Percentiles rank a stretch among this genome's conserved stretches.
These are phyloP conservation scores for Phytopythium helicoides DNA, from an alignment of 352 stramenopile species.

Conservation along the genomic window DNA sequence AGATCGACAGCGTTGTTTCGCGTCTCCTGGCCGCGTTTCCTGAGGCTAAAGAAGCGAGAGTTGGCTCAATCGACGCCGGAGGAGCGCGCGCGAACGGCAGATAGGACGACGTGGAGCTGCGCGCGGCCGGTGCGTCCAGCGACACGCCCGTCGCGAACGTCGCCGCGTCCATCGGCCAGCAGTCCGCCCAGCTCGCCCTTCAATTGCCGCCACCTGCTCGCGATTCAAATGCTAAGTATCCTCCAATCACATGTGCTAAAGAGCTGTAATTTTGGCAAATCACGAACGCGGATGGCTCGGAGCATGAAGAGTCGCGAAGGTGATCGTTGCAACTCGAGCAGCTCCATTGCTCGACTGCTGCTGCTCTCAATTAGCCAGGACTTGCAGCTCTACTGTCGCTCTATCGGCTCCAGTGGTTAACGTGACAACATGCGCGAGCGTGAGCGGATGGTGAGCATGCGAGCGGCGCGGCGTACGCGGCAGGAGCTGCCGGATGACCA, in stretches of 20 bases:
- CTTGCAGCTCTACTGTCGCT: too few relatives aligned
- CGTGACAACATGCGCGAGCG: background rate
- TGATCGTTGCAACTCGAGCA: background rate
- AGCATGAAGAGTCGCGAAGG: constrained; percentile 4
- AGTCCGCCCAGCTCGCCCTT: background rate
- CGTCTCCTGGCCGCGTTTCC: too few relatives aligned
- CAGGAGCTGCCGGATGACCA: constrained; percentile 81
- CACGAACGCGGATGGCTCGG: too few relatives aligned
- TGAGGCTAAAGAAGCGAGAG: background rate
- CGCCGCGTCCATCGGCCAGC: constrained; percentile 30
- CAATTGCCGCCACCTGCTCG: background rate
- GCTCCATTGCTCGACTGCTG: background rate
- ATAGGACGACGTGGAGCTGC: constrained; percentile 14
- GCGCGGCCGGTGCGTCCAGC: constrained; percentile 32
- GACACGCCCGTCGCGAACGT: constrained; percentile 56
- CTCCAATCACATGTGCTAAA: too few relatives aligned
- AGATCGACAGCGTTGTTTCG: background rate
- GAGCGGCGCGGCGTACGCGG: constrained; percentile 34
- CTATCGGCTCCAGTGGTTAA: too few relatives aligned
- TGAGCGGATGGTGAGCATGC: constrained; percentile 8
- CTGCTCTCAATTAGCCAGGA: too few relatives aligned
- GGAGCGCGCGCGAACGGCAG: constrained; percentile 16
- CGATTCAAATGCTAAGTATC: constrained; percentile 5
- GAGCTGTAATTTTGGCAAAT: constrained; percentile 28
- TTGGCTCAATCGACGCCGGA: background rate